phyloP scores from a whole-genome alignment of 2,329 filamentous ascomycete species.

The Huntiella decipiens region DNA sequence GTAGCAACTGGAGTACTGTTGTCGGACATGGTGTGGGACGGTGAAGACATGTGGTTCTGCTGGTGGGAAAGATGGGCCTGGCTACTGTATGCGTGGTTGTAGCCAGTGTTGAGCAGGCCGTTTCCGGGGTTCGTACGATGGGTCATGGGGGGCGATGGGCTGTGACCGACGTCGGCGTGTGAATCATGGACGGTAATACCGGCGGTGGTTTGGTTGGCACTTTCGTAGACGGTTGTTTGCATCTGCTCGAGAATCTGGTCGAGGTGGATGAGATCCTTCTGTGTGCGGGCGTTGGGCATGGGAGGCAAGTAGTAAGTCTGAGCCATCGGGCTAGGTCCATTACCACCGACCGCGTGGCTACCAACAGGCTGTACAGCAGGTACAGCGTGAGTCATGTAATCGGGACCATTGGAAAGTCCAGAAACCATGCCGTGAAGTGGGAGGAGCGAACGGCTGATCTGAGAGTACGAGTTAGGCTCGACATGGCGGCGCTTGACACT shows the following conservation, averaged over 20 bases:
- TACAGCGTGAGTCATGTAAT: constrained; percentile 32
- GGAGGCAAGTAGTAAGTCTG: constrained; percentile 69
- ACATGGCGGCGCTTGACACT: constrained; percentile 82
- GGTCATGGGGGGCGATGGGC: constrained; percentile 31
- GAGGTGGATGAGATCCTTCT: constrained; percentile 83
- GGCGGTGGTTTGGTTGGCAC: constrained; percentile 61
- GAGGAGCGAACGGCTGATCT: constrained; percentile 76
- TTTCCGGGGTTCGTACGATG: constrained; percentile 17
- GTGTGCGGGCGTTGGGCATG: constrained; percentile 74
- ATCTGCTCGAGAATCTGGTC: constrained; percentile 92
- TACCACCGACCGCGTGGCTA: constrained; percentile 36
- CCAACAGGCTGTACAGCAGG: constrained; percentile 25
- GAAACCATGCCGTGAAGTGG: constrained; percentile 56
- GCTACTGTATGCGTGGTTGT: constrained; percentile 14
- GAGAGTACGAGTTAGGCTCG: constrained; percentile 72
- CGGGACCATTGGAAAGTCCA: constrained; percentile 34
- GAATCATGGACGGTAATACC: constrained; percentile 62
- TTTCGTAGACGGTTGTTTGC: constrained; percentile 91
- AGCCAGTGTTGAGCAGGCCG: constrained; percentile 13
- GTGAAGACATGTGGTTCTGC: constrained; percentile 40
- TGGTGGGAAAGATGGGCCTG: constrained; percentile 18
- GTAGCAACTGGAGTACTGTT: constrained; percentile 59
- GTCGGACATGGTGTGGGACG: constrained; percentile 37
- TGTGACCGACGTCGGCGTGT: constrained; percentile 39
- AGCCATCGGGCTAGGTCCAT: constrained; percentile 33